Percentiles rank a stretch among this genome's conserved stretches.
phyloP scores from a whole-genome alignment of 495 filamentous ascomycete species.

The Penicillium flavigenum region DNA sequence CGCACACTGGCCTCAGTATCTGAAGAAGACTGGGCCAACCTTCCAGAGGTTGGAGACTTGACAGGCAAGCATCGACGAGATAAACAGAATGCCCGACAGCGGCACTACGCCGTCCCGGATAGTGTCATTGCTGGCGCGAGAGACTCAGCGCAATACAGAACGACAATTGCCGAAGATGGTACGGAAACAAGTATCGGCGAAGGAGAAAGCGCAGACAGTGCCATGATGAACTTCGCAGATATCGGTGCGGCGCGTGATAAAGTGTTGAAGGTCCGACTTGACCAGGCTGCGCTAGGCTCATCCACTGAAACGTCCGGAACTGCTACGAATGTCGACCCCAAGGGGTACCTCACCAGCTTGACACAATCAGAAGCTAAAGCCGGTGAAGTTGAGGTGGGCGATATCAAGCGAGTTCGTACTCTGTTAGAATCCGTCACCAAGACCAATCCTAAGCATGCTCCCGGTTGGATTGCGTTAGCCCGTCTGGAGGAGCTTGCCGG shows the following conservation, averaged over 20 bases:
- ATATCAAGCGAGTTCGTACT: slow-evolving; percentile 92
- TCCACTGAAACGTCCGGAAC: slow-evolving; percentile 74
- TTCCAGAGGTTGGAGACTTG: slow-evolving; percentile 94
- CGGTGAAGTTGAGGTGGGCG: slow-evolving; percentile 80
- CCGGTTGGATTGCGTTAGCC: slow-evolving; percentile 96
- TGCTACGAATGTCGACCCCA: slow-evolving; percentile 89
- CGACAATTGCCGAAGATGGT: slow-evolving; percentile 79
- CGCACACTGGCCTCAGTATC: slow-evolving; percentile 81
- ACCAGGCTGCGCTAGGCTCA: slow-evolving; percentile 76
- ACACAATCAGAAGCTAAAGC: slow-evolving; percentile 74
- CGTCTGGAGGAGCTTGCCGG: slow-evolving; percentile 90
- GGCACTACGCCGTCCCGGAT: slow-evolving; percentile 96
- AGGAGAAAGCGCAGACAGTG: slow-evolving; percentile 66
- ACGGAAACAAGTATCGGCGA: slow-evolving; percentile 43
- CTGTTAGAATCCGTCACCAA: slow-evolving; percentile 92
- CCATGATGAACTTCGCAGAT: slow-evolving; percentile 96
- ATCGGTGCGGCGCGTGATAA: slow-evolving; percentile 95
- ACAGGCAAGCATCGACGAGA: slow-evolving; percentile 88
- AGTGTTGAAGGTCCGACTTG: slow-evolving; percentile 84
- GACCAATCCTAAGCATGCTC: slow-evolving; percentile 90
- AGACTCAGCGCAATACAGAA: slow-evolving; percentile 76
- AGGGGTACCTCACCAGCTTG: slow-evolving; percentile 91
- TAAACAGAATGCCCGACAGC: slow-evolving; percentile 75
- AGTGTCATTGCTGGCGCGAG: slow-evolving; percentile 88
- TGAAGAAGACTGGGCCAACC: slow-evolving; percentile 94